These are phyloP conservation scores for Scheffersomyces segobiensis DNA, from an alignment of 1,139 yeast genomes.

Conservation along the genomic window DNA sequence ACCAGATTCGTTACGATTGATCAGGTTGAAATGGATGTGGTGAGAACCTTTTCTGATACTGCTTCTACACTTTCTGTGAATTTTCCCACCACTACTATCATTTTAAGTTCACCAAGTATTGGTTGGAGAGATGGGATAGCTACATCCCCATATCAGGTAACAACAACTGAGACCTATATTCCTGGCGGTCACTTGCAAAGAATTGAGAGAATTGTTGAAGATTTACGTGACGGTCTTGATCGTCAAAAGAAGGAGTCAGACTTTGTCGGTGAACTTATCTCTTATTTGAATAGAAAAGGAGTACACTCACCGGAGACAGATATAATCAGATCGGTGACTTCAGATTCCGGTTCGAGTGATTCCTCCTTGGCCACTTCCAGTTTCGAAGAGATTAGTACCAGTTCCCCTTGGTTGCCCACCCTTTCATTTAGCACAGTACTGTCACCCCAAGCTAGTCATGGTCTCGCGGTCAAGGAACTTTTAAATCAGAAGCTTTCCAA, in stretches of 20 bases:
- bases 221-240: background rate
- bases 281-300: background rate
- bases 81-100: background rate
- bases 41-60: background rate
- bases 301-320: background rate
- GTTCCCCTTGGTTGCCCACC: background rate
- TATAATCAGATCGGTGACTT: background rate
- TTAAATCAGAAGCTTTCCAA: constrained; percentile 23
- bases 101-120: background rate
- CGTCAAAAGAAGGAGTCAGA: background rate
- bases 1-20: background rate
- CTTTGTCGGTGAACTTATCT: background rate
- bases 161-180: background rate
- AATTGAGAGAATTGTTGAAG: background rate
- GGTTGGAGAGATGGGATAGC: background rate
- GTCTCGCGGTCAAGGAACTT: constrained; percentile 17
- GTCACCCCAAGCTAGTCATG: background rate
- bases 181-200: background rate
- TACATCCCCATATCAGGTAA: background rate
- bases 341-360: background rate
- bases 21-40: background rate
- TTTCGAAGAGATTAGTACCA: background rate
- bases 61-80: background rate
- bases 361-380: background rate
- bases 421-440: background rate